phyloP scores from a whole-genome alignment of 331 rosid genomes.

The Erythrophleum ivorense region DNA sequence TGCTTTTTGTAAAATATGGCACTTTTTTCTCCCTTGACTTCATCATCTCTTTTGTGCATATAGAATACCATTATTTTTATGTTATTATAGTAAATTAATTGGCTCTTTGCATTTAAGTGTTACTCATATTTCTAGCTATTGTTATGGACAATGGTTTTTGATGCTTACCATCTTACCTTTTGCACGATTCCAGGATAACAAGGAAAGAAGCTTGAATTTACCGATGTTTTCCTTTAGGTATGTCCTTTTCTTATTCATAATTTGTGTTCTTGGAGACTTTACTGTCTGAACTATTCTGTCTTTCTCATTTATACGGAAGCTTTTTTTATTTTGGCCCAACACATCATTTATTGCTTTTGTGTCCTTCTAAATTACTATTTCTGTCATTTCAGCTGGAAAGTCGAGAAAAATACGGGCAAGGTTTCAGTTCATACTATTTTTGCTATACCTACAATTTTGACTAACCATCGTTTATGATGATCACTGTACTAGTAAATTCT shows the following conservation, averaged over 20 bases:
- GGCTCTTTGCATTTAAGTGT: not conserved
- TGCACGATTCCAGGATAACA: conserved; percentile 73
- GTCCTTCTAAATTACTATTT: conserved; percentile 4
- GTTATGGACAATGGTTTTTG: conserved; percentile 17
- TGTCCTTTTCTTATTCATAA: conserved; percentile 23
- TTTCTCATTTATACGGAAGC: not conserved
- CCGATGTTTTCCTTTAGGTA: conserved; percentile 41
- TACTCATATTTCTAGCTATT: not conserved
- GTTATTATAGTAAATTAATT: not conserved
- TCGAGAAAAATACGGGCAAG: conserved; percentile 36
- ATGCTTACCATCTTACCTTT: conserved; percentile 17
- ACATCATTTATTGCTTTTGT: not conserved
- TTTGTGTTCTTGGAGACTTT: conserved; percentile 11
- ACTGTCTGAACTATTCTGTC: not conserved
- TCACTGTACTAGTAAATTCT: conserved; percentile 3
- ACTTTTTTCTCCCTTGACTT: conserved; percentile 8
- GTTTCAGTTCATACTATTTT: conserved; percentile 42
- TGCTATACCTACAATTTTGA: conserved; percentile 32
- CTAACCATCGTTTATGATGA: not conserved
- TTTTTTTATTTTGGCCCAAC: not conserved
- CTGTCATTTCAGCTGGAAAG: conserved; percentile 41
- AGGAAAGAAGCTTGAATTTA: conserved; percentile 80
- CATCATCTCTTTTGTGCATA: not conserved
- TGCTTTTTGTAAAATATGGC: not conserved
- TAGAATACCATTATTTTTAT: conserved; percentile 14